phyloP scores from a whole-genome alignment of 176 grass and related monocot genomes.

The Carex parvula region DNA sequence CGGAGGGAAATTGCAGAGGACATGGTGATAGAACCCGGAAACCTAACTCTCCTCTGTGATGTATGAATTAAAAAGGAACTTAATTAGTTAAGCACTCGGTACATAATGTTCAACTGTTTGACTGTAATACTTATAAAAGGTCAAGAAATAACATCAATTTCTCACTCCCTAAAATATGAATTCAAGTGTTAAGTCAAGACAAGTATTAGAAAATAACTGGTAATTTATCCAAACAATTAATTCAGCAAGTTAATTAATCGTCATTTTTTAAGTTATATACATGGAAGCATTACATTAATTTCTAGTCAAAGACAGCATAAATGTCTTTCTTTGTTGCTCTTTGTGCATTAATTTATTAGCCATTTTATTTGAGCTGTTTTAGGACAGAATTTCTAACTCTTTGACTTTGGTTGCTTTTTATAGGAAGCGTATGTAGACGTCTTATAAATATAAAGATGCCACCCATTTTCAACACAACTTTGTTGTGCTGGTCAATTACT shows the following conservation, averaged over 20 bases:
- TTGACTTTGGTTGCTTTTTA: constrained; percentile 17
- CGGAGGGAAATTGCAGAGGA: background rate
- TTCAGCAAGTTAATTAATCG: background rate
- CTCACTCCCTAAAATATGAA: background rate
- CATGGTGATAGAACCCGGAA: background rate
- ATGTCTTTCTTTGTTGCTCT: constrained; percentile 2
- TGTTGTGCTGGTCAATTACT: background rate
- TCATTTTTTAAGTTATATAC: background rate
- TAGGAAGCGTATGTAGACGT: background rate
- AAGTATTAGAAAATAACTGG: background rate
- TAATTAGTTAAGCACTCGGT: too few relatives aligned
- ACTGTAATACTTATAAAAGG: background rate
- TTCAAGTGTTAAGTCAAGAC: background rate
- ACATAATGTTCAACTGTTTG: constrained; percentile 3
- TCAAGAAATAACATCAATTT: background rate
- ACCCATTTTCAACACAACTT: background rate
- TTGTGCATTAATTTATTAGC: constrained; percentile 12
- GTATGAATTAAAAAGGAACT: background rate
- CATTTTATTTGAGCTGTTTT: background rate
- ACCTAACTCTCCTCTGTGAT: background rate
- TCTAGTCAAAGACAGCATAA: background rate
- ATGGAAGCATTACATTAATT: constrained; percentile 6
- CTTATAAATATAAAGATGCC: background rate
- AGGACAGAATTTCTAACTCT: constrained; percentile 5
- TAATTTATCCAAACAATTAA: too few relatives aligned